A percentile compares a stretch with the other conserved stretches of the same genome.
Evolutionary conservation across 768 basidiomycete species (phyloP).

Genomic region (Calocybe cyanea): DNA sequence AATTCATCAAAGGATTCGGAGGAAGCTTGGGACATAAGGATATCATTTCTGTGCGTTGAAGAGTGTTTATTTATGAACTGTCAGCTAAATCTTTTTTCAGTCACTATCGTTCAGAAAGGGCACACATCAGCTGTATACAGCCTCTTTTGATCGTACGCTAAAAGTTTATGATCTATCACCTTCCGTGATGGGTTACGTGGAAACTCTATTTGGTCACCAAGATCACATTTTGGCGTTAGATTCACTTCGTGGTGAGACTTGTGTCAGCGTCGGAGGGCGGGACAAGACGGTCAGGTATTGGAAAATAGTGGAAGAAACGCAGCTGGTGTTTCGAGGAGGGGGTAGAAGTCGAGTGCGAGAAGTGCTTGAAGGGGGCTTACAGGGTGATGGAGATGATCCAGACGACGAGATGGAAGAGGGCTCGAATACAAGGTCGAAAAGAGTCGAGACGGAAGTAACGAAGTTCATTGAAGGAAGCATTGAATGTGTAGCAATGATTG

Average conservation of each 20-base stretch:
- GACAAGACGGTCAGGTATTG: conserved; percentile 93
- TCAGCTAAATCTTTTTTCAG: conserved; percentile 29
- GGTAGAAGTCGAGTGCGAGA: conserved; percentile 77
- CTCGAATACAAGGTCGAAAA: conserved; percentile 20
- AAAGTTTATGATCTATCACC: conserved; percentile 77
- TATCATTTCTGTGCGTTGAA: conserved; percentile 29
- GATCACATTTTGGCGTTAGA: conserved; percentile 79
- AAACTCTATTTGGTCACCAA: conserved; percentile 97
- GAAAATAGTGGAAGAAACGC: conserved; percentile 95
- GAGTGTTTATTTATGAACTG: neutral
- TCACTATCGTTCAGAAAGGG: conserved; percentile 73
- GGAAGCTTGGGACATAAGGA: conserved; percentile 69
- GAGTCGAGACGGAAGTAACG: conserved; percentile 25
- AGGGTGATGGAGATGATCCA: conserved; percentile 49
- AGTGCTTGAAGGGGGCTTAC: conserved; percentile 72
- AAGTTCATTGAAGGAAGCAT: conserved; percentile 87
- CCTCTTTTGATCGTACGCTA: conserved; percentile 82
- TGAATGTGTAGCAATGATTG: conserved; percentile 92
- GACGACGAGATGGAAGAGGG: conserved; percentile 22
- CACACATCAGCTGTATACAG: conserved; percentile 70
- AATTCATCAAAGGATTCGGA: conserved; percentile 79
- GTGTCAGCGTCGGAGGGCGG: conserved; percentile 82
- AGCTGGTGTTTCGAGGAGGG: conserved; percentile 96
- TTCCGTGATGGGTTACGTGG: conserved; percentile 85
- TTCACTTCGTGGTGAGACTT: conserved; percentile 77